These are phyloP conservation scores for Schizonepeta tenuifolia DNA, from an alignment of 257 asterid species.

Conservation along the genomic window DNA sequence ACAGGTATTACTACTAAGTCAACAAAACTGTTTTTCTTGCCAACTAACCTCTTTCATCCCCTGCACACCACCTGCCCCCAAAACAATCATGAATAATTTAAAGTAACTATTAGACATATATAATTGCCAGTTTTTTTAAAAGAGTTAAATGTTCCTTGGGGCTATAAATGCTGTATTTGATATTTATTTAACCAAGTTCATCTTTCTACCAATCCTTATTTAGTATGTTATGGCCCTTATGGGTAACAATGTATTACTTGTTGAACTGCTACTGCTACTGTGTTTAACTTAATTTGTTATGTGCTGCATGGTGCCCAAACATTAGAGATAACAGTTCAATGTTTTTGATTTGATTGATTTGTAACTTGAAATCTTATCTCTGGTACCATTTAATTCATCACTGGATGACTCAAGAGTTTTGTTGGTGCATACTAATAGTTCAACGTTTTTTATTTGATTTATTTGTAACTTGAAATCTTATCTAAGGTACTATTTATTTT, in stretches of 20 bases:
- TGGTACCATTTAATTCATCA: neutral
- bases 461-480: constrained; percentile 16
- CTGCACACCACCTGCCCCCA: neutral
- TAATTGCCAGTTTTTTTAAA: constrained; percentile 19
- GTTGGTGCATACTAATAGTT: neutral
- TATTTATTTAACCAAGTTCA: neutral
- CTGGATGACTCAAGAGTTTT: neutral
- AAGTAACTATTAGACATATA: neutral
- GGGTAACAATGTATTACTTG: neutral
- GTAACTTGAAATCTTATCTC: constrained; percentile 11
- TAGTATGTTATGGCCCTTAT: constrained; percentile 5
- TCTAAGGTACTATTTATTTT: neutral
- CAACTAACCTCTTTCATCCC: neutral
- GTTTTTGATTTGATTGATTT: constrained; percentile 1
- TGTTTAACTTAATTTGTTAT: neutral
- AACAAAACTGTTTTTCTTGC: neutral
- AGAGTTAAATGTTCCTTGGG: constrained; percentile 5
- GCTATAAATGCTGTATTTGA: neutral
- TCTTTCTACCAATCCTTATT: constrained; percentile 3
- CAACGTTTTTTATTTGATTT: neutral
- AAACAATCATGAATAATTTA: neutral
- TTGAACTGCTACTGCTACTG: constrained; percentile 1
- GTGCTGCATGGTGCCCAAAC: neutral
- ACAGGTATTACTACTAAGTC: constrained; percentile 59
- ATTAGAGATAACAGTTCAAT: neutral